phyloP scores from a whole-genome alignment of 1,284 basidiomycete species.

The Tilletia indica region DNA sequence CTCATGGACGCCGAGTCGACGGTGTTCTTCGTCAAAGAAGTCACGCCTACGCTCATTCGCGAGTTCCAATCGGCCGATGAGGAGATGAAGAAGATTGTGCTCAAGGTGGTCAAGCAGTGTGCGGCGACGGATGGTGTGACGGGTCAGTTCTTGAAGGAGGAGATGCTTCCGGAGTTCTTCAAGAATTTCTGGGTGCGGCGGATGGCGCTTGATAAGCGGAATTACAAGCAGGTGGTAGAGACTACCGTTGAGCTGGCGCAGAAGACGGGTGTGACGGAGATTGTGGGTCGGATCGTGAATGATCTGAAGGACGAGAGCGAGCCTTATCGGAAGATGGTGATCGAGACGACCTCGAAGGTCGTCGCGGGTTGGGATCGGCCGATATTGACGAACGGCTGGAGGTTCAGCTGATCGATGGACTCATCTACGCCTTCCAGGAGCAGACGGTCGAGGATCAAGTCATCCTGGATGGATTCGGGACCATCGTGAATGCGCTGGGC shows the following conservation, averaged over 20 bases:
- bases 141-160: conserved; percentile 66
- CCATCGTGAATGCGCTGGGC: conserved; percentile 91
- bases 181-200: conserved; percentile 92
- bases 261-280: conserved; percentile 92
- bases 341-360: conserved; percentile 99
- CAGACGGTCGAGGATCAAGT: conserved; percentile 98
- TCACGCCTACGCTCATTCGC: conserved; percentile 69
- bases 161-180: conserved; percentile 99
- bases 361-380: conserved; percentile 84
- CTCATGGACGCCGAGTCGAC: conserved; percentile 90
- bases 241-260: conserved; percentile 97
- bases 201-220: conserved; percentile 94
- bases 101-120: conserved; percentile 99
- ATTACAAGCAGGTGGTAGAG: conserved; percentile 95
- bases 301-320: conserved; percentile 80
- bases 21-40: conserved; percentile 55
- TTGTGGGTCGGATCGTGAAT: conserved; percentile 90
- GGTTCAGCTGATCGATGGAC: conserved; percentile 89
- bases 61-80: conserved; percentile 99
- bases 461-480: conserved; percentile 98
- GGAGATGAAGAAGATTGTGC: conserved; percentile 99
- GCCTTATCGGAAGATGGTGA: conserved; percentile 98
- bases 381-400: conserved; percentile 96
- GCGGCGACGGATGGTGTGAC: conserved; percentile 78
- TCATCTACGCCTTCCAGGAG: conserved; percentile 99